These are phyloP conservation scores for Podospora anserina DNA, from an alignment of 495 filamentous ascomycete species.

Conservation along the genomic window DNA sequence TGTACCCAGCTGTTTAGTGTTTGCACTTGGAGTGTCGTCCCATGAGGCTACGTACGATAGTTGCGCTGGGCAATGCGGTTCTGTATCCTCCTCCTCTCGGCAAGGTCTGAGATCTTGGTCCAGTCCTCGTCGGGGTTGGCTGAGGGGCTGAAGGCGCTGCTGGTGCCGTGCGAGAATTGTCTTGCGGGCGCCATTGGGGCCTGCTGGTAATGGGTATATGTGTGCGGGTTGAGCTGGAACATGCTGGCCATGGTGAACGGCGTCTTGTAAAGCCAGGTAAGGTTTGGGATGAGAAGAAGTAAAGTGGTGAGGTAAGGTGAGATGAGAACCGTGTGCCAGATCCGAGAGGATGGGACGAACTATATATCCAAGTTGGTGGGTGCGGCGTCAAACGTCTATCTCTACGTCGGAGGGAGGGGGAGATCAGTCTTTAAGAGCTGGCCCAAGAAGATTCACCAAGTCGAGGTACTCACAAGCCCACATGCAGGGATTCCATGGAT, in stretches of 20 bases:
- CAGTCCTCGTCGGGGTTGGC: slow-evolving; percentile 98
- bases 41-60: slow-evolving; percentile 72
- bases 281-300: slow-evolving; percentile 8
- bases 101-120: slow-evolving; percentile 98
- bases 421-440: not conserved
- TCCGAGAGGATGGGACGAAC: slow-evolving; percentile 3
- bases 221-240: slow-evolving; percentile 46
- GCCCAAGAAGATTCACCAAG: not conserved
- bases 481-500: slow-evolving; percentile 17
- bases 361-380: slow-evolving; percentile 9
- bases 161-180: slow-evolving; percentile 71
- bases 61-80: slow-evolving; percentile 97
- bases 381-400: slow-evolving; percentile 8
- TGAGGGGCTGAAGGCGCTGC: slow-evolving; percentile 93
- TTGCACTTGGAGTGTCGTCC: not conserved
- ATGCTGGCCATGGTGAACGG: slow-evolving; percentile 26
- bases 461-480: not conserved
- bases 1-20: slow-evolving; percentile 38
- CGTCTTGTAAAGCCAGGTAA: not conserved
- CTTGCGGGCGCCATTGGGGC: slow-evolving; percentile 44
- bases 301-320: slow-evolving; percentile 13
- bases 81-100: slow-evolving; percentile 90
- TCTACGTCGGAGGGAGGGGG: not conserved
- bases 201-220: slow-evolving; percentile 41
- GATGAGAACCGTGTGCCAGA: not conserved